A percentile compares a stretch with the other conserved stretches of the same genome.
phyloP scores from a whole-genome alignment of 1,284 basidiomycete genomes.

The Irpex rosettiformis region DNA sequence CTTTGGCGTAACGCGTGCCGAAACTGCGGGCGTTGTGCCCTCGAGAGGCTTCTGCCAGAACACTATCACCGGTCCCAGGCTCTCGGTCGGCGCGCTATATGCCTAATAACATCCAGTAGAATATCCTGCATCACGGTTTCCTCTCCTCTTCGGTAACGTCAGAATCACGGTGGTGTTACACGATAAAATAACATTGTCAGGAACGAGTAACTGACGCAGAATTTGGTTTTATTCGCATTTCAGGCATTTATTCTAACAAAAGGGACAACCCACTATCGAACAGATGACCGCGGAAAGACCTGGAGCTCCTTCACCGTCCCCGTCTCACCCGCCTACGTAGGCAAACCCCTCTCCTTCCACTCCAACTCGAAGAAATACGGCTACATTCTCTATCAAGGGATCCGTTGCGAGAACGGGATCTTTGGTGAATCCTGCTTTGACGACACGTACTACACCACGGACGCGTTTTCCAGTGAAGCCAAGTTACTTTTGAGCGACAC shows the following conservation, averaged over 20 bases:
- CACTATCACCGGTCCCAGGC: no score
- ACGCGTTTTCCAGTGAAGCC: slow-evolving; percentile 67
- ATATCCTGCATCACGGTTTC: no score
- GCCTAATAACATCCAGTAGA: no score
- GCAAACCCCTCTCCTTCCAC: slow-evolving; percentile 80
- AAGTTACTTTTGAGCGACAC: slow-evolving; percentile 66
- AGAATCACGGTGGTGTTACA: no score
- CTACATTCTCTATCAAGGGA: slow-evolving; percentile 84
- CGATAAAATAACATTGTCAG: no score
- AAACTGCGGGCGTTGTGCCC: no score
- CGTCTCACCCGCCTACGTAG: slow-evolving; percentile 52
- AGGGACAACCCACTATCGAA: slow-evolving; percentile 75
- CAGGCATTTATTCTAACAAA: slow-evolving; percentile 84
- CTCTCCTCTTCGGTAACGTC: no score
- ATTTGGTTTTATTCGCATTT: neutral
- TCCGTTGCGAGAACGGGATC: slow-evolving; percentile 56
- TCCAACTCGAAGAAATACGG: slow-evolving; percentile 64
- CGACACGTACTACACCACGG: slow-evolving; percentile 86
- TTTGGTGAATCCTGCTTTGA: slow-evolving; percentile 74
- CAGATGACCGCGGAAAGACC: slow-evolving; percentile 78
- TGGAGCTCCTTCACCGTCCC: slow-evolving; percentile 83
- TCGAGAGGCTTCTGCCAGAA: no score
- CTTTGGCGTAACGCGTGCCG: no score
- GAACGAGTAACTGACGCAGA: neutral
- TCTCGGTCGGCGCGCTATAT: no score